Evolutionary conservation across 2,329 filamentous ascomycete genomes (phyloP), one percentile per base, ranked within the genome.

Genomic region (Ophiosphaerella herpotricha): DNA sequence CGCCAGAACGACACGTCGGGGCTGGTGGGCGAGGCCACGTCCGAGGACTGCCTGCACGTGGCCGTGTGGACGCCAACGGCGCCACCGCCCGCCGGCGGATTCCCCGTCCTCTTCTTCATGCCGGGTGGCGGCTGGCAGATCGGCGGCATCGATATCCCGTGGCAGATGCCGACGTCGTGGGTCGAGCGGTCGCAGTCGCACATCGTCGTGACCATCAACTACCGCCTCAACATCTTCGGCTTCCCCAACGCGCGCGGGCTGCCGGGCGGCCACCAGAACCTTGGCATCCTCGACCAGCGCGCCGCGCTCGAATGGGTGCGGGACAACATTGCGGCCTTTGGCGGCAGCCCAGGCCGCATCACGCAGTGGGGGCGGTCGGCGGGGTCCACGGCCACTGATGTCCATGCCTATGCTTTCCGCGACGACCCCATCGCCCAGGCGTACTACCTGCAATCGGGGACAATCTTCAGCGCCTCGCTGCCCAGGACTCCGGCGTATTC

Each of bases 381-480:
- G 7, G 34, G 34, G 34, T 36, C 34, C 13, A n/a, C 16, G 7
- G 7, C 34, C 16, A 18, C 34, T 9, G 34, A 36, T n/a, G 12
- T 18, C 12, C 34, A 36, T 36, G 34, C 34, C 16, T 80, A 78
- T 46, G 75, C 79, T 0, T 79, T 74, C 39, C 46, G 44, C 4
- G 43, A 75, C 0, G 75, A 81, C 31, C 77, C 79, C 13, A 81
- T 82, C n/a, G 73, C 72, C 24, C 59, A 68, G 5, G 77, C 68
- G 5, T 63, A 78, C 14, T 36, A n/a, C 7, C 12, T 36, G 16
- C 34, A 36, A 36, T 36, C 34, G 7, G 34, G 34, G 7, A n/a
- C 12, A 2, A n/a, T 36, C 7, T 36, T 36, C 7, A n/a, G n/a
- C 7, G 12, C 7, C 12, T 7, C 34, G 13, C 13, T 36, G 7